Evolutionary conservation across 441 rosid species (phyloP), one percentile per base, ranked within the genome.

Genomic region (Populus hybrid): DNA sequence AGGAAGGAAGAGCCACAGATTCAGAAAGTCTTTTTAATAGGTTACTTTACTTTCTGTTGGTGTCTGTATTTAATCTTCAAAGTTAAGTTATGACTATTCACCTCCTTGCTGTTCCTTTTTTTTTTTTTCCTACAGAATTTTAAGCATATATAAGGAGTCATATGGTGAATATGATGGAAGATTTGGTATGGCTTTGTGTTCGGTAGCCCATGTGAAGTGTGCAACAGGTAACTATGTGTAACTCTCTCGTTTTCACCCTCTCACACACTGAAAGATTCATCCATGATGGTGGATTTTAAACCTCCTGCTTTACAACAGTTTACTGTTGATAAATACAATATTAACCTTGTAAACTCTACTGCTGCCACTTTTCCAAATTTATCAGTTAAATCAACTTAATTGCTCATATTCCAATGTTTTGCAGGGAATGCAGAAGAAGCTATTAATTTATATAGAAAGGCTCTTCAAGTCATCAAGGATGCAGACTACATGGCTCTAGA

Each of bases 171-270:
- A 82, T 59, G 94, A 92, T 81, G 98, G 94, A 82, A 90, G 95
- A 83, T 89, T 87, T 83, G 97, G 95, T 67, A 85, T 90, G 87
- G 97, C 91, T 73, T 84, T 93, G 90, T 90, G 96, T 84, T 91
- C 96, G 40, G 84, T 95, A 67, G 98, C 94, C 72, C 92, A 84
- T 84, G 88, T 84, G 67, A 93, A 91, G 83, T 93, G 95, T 77
- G 89, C 94, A 34, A 85, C 88, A 84, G 98, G 98, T 91, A 66
- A 73, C 57, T 69, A 34, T 21, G 16, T 38, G 10, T 0, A 46
- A 3, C 57, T 4, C 57, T 46, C 57, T 12, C 3, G 5, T 42
- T 42, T 12, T 42, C 32, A 8, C 67, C 28, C 14, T 24, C 74
- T 53, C 67, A n/a, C 2, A 12, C 67, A 7, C 57, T 11, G 1